These are phyloP conservation scores for Ceratobasidium sp. DNA, from an alignment of 1,284 basidiomycete genomes.

Conservation along the genomic window DNA sequence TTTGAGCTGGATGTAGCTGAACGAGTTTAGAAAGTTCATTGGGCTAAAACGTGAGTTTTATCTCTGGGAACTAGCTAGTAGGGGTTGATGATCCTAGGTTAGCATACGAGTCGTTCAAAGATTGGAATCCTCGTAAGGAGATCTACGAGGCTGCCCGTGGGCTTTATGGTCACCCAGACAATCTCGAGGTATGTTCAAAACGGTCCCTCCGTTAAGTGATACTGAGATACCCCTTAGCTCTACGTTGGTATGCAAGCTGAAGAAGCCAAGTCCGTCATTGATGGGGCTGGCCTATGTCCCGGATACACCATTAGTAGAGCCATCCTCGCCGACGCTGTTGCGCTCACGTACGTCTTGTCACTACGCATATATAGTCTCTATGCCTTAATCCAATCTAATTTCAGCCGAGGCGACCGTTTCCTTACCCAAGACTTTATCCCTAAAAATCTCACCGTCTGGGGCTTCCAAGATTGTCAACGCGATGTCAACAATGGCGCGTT, in stretches of 20 bases:
- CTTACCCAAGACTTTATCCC: conserved; percentile 80
- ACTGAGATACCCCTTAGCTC: background rate
- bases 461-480: conserved; percentile 51
- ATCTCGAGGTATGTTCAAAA: conserved; percentile 70
- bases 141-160: conserved; percentile 75
- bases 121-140: conserved; percentile 78
- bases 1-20: conserved; percentile 59
- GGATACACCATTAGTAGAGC: conserved; percentile 89
- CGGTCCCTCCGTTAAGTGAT: background rate
- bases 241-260: conserved; percentile 83
- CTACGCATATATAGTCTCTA: background rate
- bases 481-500: conserved; percentile 47
- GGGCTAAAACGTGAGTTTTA: conserved; percentile 63
- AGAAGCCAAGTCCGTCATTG: conserved; percentile 75
- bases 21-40: conserved; percentile 75
- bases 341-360: conserved; percentile 66
- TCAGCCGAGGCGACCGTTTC: conserved; percentile 73
- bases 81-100: conserved; percentile 8
- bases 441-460: conserved; percentile 55
- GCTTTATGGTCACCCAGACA: conserved; percentile 81
- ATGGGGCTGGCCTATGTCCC: conserved; percentile 87
- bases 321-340: conserved; percentile 86
- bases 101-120: conserved; percentile 75
- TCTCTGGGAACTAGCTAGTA: background rate
- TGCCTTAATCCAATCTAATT: conserved; percentile 19